Conservation (phyloP, 352 stramenopile species). For the Phytophthora europaea region DNA sequence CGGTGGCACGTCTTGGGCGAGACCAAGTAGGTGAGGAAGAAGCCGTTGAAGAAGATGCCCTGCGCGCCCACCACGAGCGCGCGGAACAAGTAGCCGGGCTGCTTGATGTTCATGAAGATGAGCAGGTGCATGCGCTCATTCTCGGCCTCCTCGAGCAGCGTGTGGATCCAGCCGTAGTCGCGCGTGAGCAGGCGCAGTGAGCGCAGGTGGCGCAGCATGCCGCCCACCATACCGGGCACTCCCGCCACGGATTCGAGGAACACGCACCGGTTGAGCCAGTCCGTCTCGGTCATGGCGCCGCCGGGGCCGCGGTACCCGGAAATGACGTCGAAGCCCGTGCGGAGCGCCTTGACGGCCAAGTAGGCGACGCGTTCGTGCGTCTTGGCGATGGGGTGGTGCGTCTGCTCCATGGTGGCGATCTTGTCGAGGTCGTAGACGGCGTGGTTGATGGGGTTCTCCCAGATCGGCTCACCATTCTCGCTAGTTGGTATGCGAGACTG, state of each 20-base stretch:
- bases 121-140: constrained; percentile 96
- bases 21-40: constrained; percentile 89
- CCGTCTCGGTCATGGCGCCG: constrained; percentile 65
- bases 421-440: constrained; percentile 54
- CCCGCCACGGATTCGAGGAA: constrained; percentile 87
- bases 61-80: constrained; percentile 84
- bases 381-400: constrained; percentile 45
- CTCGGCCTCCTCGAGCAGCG: constrained; percentile 94
- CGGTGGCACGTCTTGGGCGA: constrained; percentile 91
- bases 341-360: constrained; percentile 53
- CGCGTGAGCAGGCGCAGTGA: constrained; percentile 86
- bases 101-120: constrained; percentile 92
- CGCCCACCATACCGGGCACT: constrained; percentile 84
- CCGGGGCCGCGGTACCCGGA: constrained; percentile 71
- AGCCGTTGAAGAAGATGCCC: constrained; percentile 89
- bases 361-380: constrained; percentile 51
- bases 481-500: constrained; percentile 4
- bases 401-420: constrained; percentile 44
- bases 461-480: constrained; percentile 30
- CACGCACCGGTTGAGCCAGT: constrained; percentile 74
- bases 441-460: constrained; percentile 56
- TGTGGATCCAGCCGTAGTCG: constrained; percentile 94
- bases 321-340: constrained; percentile 58
- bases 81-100: constrained; percentile 85
- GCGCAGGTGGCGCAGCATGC: constrained; percentile 81